phyloP scores from a whole-genome alignment of 2,329 filamentous ascomycete species.

The Akanthomyces lecanii region DNA sequence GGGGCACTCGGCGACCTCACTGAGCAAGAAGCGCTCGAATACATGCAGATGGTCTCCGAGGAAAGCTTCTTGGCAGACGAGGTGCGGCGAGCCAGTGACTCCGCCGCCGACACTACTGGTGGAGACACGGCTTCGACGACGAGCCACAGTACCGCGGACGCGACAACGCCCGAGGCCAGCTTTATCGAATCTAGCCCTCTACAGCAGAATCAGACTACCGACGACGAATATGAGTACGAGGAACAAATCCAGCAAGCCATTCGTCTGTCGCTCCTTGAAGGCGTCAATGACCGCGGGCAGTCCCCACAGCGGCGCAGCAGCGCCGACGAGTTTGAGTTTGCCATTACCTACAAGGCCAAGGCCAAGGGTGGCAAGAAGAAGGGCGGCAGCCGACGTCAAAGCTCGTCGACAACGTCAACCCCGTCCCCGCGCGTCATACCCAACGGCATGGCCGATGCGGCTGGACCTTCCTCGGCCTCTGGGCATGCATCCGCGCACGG shows the following conservation, averaged over 20 bases:
- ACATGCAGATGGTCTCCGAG: slow-evolving; percentile 63
- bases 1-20: slow-evolving; percentile 62
- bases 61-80: slow-evolving; percentile 49
- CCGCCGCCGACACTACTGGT: slow-evolving; percentile 41
- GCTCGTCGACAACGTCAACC: slow-evolving; percentile 21
- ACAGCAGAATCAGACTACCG: slow-evolving; percentile 24
- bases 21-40: slow-evolving; percentile 61
- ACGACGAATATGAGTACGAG: slow-evolving; percentile 52
- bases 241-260: slow-evolving; percentile 60
- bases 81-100: slow-evolving; percentile 50
- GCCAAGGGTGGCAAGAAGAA: slow-evolving; percentile 36
- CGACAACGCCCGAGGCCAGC: slow-evolving; percentile 53
- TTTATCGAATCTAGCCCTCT: slow-evolving; percentile 38
- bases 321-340: slow-evolving; percentile 47
- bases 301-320: slow-evolving; percentile 40
- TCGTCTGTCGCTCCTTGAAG: slow-evolving; percentile 56
- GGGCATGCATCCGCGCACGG: neutral
- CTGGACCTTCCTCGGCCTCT: slow-evolving; percentile 20
- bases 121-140: slow-evolving; percentile 41
- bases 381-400: slow-evolving; percentile 28
- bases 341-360: slow-evolving; percentile 42
- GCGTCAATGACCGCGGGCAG: slow-evolving; percentile 43
- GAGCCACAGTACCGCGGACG: slow-evolving; percentile 41
- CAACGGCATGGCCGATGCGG: slow-evolving; percentile 30
- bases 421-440: slow-evolving; percentile 27